Evolutionary conservation across 257 asterid species (phyloP).

Genomic region (Fraxinus anomala): DNA sequence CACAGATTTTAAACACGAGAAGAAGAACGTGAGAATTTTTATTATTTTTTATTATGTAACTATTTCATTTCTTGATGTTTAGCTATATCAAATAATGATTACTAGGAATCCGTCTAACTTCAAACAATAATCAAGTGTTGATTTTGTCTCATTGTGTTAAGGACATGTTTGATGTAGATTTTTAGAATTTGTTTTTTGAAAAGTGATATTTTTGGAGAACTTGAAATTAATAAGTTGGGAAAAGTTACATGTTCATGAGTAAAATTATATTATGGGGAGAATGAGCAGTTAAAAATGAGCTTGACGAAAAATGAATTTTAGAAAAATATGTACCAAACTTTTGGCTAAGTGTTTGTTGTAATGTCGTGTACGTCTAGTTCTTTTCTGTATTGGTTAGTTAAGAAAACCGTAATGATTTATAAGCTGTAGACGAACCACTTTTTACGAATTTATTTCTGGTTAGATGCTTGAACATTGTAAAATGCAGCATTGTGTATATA

Average conservation of each 20-base stretch:
- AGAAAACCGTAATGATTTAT: background rate
- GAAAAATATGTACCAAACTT: too few species aligned
- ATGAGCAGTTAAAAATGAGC: too few species aligned
- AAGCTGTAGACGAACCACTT: background rate
- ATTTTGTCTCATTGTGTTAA: background rate
- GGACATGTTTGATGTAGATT: background rate
- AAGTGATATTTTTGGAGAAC: background rate
- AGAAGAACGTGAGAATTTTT: constrained; percentile 10
- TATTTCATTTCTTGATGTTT: background rate
- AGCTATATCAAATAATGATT: background rate
- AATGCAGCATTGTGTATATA: background rate
- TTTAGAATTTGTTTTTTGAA: too few species aligned
- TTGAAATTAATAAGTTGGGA: too few species aligned
- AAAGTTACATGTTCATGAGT: background rate
- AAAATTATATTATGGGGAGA: too few species aligned
- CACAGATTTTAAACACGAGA: background rate
- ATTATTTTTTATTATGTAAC: background rate
- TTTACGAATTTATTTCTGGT: background rate
- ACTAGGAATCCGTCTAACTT: background rate
- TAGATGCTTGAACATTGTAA: background rate
- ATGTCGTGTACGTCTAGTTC: background rate
- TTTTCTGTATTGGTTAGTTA: background rate
- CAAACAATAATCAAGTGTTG: background rate
- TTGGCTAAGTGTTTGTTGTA: background rate
- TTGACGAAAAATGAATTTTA: too few species aligned